Evolutionary conservation across 257 asterid species (phyloP), one percentile per base, ranked within the genome.

Genomic region (Knoxia roxburghii): DNA sequence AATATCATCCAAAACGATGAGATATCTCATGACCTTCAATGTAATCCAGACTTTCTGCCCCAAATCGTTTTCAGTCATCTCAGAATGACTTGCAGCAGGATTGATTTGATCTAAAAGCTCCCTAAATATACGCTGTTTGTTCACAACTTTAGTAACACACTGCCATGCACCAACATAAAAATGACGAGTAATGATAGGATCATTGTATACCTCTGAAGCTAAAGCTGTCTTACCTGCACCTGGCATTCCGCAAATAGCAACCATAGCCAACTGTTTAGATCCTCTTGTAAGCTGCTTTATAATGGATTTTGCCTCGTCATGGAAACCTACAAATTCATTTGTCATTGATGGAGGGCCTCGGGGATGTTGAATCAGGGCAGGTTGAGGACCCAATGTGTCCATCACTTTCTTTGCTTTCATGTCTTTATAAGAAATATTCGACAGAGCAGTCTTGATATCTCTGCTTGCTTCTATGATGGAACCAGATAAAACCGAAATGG

Each of bases 201-300:
- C 0, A 40, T 58, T 21, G 52, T 3, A 57, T 0, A 56, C 59
- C 7, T 57, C 20, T 15, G 8, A 54, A 20, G 73, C 66, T 3
- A 68, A 40, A 3, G 73, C 57, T 3, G 73, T 68, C 59, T 68
- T 68, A 3, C 73, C 73, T 21, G 57, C 6, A 2, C 66, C 73
- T 1, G 58, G 17, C 73, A 57, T 57, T 43, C 73, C 73, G 57
- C 1, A 24, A 11, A 68, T 45, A 6, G 73, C 14, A 15, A 68
- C 58, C 2, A 56, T 14, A 0, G 11, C 14, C 37, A 68, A 29
- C 3, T 7, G 32, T 2, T 6, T 18, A 7, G 64, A 45, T 27
- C 59, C 66, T 3, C 57, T 2, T 12, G 1, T 43, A 9, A 68
- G 57, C 1, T 27, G 13, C 4, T 56, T 30, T 4, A 41, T 4